Base-by-base conservation (phyloP, 192 early-diverging fungal genomes). In the Entomortierella chlamydospora region DNA sequence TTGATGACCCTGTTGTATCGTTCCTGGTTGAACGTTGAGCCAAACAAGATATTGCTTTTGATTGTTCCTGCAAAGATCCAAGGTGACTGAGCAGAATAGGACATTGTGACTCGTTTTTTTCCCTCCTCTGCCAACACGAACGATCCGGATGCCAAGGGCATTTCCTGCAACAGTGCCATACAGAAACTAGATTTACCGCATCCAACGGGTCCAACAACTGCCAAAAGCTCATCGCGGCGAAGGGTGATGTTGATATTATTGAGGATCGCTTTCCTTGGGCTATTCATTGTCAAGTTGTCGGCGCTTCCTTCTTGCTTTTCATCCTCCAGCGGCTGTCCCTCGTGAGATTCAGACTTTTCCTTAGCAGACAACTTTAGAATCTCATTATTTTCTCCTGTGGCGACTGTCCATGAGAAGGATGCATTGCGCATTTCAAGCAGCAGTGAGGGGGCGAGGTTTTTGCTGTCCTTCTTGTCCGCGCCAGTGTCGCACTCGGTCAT, bases 31-130 rank as follows among this genome's bases (percentile, higher is more conserved):
- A 83, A 87, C 10, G 61, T 64, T 25, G 82, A 83, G 34, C 91
- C 91, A 81, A 92, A 92, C 64, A 92, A 55, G 55, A 92, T 90
- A 74, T 92, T 92, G 66, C 89, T 88, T 50, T 83, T 82, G 57
- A 92, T 81, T 8, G 90, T 85, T 7, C 85, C 88, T 55, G 91
- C 91, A 73, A 90, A 84, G 52, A 92, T 90, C 90, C 90, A 92
- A 18, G 90, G 82, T 54, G 86, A 84, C 81, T 92, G 90, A 10
- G 90, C 82, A 18, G 84, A 85, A 68, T 88, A 91, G 1, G 90
- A 88, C 28, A 90, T 83, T 1, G n/a, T 69, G 39, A 79, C 29
- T 25, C 58, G 51, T 17, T 51, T 57, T 23, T 57, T 37, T 4
- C 57, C 42, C 13, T 83, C 18, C 28, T 69, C 47, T 23, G 66